These are phyloP conservation scores for Phytophthora multivora DNA, from an alignment of 352 stramenopile genomes.

Conservation along the genomic window DNA sequence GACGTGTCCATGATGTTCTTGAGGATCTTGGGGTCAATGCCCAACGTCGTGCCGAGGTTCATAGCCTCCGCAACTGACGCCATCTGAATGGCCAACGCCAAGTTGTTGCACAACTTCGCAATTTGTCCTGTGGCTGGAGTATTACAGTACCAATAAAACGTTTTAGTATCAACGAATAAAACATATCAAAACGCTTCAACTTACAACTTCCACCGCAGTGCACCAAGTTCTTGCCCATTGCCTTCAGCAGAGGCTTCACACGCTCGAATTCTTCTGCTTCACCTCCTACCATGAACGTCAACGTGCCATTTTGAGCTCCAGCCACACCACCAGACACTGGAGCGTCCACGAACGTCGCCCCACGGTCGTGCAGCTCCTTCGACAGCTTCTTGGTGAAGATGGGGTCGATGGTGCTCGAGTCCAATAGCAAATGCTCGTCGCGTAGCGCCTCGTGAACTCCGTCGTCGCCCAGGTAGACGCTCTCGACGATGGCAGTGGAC, in stretches of 20 bases:
- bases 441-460: conserved; percentile 75
- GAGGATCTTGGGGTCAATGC: conserved; percentile 94
- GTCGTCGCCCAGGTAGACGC: conserved; percentile 73
- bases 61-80: conserved; percentile 95
- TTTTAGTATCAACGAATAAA: background rate
- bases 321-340: conserved; percentile 97
- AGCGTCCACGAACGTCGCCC: conserved; percentile 92
- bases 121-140: conserved; percentile 71
- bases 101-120: conserved; percentile 98
- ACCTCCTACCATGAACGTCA: conserved; percentile 98
- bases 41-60: conserved; percentile 95
- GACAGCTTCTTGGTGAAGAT: conserved; percentile 90
- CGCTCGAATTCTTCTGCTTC: conserved; percentile 60
- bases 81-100: conserved; percentile 98
- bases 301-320: conserved; percentile 93
- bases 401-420: conserved; percentile 96
- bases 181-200: conserved; percentile 28
- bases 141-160: conserved; percentile 3
- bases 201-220: conserved; percentile 91
- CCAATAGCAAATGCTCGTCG: conserved; percentile 89
- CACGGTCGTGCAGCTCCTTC: conserved; percentile 54
- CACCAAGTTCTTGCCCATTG: conserved; percentile 96
- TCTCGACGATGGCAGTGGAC: conserved; percentile 87
- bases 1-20: conserved; percentile 97
- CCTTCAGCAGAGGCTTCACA: conserved; percentile 82